These are phyloP conservation scores for Leccinum ochraceum DNA, from an alignment of 768 basidiomycete species.

Conservation along the genomic window DNA sequence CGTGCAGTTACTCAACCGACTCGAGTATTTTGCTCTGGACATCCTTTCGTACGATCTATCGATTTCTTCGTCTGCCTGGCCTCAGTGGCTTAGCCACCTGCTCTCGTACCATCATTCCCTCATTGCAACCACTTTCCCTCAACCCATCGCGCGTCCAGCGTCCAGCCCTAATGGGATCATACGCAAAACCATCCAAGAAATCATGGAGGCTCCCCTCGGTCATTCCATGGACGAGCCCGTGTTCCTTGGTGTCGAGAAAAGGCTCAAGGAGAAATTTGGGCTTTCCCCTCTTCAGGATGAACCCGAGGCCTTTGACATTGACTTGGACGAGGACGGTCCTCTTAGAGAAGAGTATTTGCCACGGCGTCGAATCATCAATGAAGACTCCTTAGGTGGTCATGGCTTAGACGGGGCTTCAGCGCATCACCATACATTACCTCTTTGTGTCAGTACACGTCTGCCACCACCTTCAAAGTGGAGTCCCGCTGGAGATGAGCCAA, in stretches of 20 bases:
- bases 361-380: slow-evolving; percentile 49
- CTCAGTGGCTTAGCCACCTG: slow-evolving; percentile 68
- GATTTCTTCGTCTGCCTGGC: slow-evolving; percentile 64
- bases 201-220: slow-evolving; percentile 51
- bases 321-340: slow-evolving; percentile 83
- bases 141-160: slow-evolving; percentile 79
- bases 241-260: slow-evolving; percentile 71
- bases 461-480: slow-evolving; percentile 84
- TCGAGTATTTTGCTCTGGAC: slow-evolving; percentile 72
- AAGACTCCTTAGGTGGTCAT: slow-evolving; percentile 7
- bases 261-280: slow-evolving; percentile 53
- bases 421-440: slow-evolving; percentile 11
- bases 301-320: slow-evolving; percentile 64
- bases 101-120: slow-evolving; percentile 65
- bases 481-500: slow-evolving; percentile 76
- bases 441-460: slow-evolving; percentile 37
- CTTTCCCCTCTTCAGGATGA: slow-evolving; percentile 41
- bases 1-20: slow-evolving; percentile 63
- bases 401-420: neutral
- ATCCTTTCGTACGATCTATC: slow-evolving; percentile 72
- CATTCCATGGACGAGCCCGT: slow-evolving; percentile 50
- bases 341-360: slow-evolving; percentile 81
- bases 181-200: slow-evolving; percentile 68
- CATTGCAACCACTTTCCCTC: slow-evolving; percentile 57
- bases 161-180: slow-evolving; percentile 69